Percentiles rank a stretch among this genome's conserved stretches.
Evolutionary conservation across 257 asterid genomes (phyloP).

Genomic region (Leptodermis oblonga): DNA sequence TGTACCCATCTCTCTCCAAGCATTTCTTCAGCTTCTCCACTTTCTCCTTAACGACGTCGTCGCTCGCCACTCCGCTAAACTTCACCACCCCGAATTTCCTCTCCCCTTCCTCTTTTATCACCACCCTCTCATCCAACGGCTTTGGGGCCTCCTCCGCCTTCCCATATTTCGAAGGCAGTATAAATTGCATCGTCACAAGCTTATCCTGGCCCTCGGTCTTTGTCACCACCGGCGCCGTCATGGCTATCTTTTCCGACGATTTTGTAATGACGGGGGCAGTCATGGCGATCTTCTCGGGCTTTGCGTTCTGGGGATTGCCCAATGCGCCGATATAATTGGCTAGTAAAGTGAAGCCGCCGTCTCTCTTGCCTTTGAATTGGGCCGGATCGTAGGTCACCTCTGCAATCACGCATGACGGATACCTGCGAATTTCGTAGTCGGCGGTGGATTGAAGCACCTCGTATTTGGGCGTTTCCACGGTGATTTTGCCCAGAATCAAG

Average conservation of each 20-base stretch:
- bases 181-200: slow-evolving; percentile 73
- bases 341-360: slow-evolving; percentile 72
- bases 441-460: slow-evolving; percentile 40
- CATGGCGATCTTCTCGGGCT: slow-evolving; percentile 69
- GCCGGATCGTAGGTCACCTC: slow-evolving; percentile 73
- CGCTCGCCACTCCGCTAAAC: slow-evolving; percentile 71
- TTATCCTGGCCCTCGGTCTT: slow-evolving; percentile 22
- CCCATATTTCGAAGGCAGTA: slow-evolving; percentile 59
- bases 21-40: slow-evolving; percentile 48
- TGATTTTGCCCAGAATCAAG: slow-evolving; percentile 61
- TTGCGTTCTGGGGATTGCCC: slow-evolving; percentile 68
- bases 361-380: slow-evolving; percentile 56
- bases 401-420: slow-evolving; percentile 65
- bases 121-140: slow-evolving; percentile 85
- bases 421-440: slow-evolving; percentile 78
- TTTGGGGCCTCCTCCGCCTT: slow-evolving; percentile 74
- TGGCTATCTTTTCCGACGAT: slow-evolving; percentile 50
- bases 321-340: slow-evolving; percentile 78
- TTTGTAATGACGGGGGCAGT: slow-evolving; percentile 80
- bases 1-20: slow-evolving; percentile 73
- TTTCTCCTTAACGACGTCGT: slow-evolving; percentile 59
- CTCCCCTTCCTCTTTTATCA: slow-evolving; percentile 71
- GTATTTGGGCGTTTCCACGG: slow-evolving; percentile 69
- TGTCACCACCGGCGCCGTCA: slow-evolving; percentile 89
- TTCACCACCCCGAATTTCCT: slow-evolving; percentile 74